Percentiles rank a stretch among this genome's conserved stretches.
Evolutionary conservation across 305 asterid species (phyloP).

Genomic region (Fraxinus greggii): DNA sequence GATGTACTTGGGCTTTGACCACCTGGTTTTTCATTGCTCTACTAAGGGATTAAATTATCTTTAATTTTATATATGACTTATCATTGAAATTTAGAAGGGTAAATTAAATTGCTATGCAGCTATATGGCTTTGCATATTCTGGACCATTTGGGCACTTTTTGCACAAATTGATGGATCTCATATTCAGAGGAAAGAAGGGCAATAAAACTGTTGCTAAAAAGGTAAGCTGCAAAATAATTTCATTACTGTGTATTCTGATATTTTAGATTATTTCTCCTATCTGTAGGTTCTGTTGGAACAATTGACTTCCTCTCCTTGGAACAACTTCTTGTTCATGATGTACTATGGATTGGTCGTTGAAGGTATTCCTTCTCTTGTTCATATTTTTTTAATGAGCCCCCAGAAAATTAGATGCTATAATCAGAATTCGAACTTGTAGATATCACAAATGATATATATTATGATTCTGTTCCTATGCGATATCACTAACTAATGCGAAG

Average conservation of each 20-base stretch:
- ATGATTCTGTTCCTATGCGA: not conserved
- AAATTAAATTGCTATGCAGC: slow-evolving; percentile 17
- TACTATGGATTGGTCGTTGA: slow-evolving; percentile 42
- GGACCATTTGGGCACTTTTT: slow-evolving; percentile 40
- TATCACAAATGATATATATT: not conserved
- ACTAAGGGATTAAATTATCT: not conserved
- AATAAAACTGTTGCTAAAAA: slow-evolving; percentile 31
- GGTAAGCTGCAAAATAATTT: slow-evolving; percentile 16
- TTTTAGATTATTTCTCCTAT: not conserved
- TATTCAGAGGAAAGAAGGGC: slow-evolving; percentile 33
- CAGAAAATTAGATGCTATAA: not conserved
- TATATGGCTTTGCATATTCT: slow-evolving; percentile 38
- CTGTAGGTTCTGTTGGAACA: slow-evolving; percentile 37
- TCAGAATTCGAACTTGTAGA: not conserved
- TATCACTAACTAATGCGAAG: not conserved
- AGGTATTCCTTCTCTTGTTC: slow-evolving; percentile 17
- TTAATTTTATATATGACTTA: not conserved
- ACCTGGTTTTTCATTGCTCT: not conserved
- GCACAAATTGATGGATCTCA: slow-evolving; percentile 35
- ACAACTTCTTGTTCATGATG: slow-evolving; percentile 38
- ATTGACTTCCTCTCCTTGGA: slow-evolving; percentile 38
- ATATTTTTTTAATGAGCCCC: not conserved
- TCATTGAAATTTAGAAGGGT: not conserved
- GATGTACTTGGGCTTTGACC: not conserved
- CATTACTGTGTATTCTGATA: not conserved